Percentiles rank a stretch among this genome's conserved stretches.
Conservation (phyloP, 2,329 filamentous ascomycete genomes). For the Penicillium digitatum region DNA sequence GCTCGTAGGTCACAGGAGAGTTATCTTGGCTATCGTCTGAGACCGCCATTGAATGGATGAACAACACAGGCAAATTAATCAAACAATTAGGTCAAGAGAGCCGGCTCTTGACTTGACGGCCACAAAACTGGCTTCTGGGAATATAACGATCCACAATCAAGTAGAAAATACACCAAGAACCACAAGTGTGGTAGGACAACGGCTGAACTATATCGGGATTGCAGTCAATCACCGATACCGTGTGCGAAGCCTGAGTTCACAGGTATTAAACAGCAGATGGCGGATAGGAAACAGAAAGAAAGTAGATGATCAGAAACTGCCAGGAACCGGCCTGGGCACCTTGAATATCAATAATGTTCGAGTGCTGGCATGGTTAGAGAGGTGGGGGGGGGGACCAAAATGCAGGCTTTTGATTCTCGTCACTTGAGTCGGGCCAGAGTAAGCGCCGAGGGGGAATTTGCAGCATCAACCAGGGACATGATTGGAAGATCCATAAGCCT, state of each 20-base stretch:
- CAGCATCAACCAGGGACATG: slow-evolving; percentile 8
- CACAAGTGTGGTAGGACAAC: slow-evolving; percentile 15
- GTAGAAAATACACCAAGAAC: slow-evolving; percentile 13
- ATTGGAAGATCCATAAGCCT: slow-evolving; percentile 15
- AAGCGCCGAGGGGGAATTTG: slow-evolving; percentile 29
- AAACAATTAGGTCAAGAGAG: slow-evolving; percentile 29
- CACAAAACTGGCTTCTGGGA: background rate
- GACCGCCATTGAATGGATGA: slow-evolving; percentile 23
- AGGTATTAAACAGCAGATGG: slow-evolving; percentile 22
- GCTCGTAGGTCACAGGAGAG: slow-evolving; percentile 33
- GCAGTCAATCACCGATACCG: slow-evolving; percentile 18
- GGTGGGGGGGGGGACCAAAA: slow-evolving; percentile 23
- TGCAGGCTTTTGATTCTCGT: slow-evolving; percentile 22
- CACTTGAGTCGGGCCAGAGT: slow-evolving; percentile 22
- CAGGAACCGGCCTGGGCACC: slow-evolving; percentile 15
- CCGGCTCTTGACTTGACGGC: slow-evolving; percentile 31
- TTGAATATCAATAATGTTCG: slow-evolving; percentile 32
- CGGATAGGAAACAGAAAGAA: slow-evolving; percentile 17
- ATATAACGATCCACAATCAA: slow-evolving; percentile 3
- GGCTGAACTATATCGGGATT: slow-evolving; percentile 17
- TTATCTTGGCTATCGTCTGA: slow-evolving; percentile 24
- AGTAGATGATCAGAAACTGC: slow-evolving; percentile 8
- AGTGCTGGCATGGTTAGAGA: slow-evolving; percentile 13
- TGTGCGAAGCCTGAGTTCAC: slow-evolving; percentile 33
- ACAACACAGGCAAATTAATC: slow-evolving; percentile 5